Evolutionary conservation across 176 grass and related monocot species (phyloP), one percentile per base, ranked within the genome.

Genomic region (Oryza longistaminata): DNA sequence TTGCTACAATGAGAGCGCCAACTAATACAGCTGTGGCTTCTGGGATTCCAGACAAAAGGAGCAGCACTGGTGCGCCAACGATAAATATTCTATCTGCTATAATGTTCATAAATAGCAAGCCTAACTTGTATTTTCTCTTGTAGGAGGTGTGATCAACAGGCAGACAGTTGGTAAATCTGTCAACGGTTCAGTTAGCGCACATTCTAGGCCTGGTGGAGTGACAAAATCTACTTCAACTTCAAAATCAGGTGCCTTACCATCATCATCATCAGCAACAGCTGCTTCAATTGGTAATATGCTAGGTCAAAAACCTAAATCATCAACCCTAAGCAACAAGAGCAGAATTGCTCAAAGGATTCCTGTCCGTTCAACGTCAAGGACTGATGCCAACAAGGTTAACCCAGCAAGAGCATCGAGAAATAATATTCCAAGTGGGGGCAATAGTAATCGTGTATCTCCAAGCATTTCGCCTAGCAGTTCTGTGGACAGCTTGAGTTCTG

Each of bases 401-500:
- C 70, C 90, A 71, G 7, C 66, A 71, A 92, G 72, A 70, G 68
- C 77, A 81, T 83, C 83, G 37, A 73, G 74, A 85, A 89, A 35
- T 82, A 91, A 80, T 75, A 78, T 85, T 29, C 66, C 21, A 49
- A 46, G 21, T 49, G 85, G 69, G 71, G 60, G 39, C 39, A 44
- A 40, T 5, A 40, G 11, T 35, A 84, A 77, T 25, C 24, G 16
- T 87, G 17, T 58, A 66, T 64, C 84, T 0, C 85, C 87, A 7
- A 92, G 27, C 67, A 86, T 90, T 82, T 97, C 95, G n/a, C 93
- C 91, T 8, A 86, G 83, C 66, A 95, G 93, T 72, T 98, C 96
- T 21, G 68, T 95, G n/a, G 93, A 98, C 55, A 98, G 96, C 76
- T 77, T 90, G 79, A 80, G 85, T 67, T 93, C 93, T 11, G 85